A percentile compares a stretch with the other conserved stretches of the same genome.
Evolutionary conservation across 2,329 filamentous ascomycete genomes (phyloP).

Genomic region (Sarocladium brachiariae): DNA sequence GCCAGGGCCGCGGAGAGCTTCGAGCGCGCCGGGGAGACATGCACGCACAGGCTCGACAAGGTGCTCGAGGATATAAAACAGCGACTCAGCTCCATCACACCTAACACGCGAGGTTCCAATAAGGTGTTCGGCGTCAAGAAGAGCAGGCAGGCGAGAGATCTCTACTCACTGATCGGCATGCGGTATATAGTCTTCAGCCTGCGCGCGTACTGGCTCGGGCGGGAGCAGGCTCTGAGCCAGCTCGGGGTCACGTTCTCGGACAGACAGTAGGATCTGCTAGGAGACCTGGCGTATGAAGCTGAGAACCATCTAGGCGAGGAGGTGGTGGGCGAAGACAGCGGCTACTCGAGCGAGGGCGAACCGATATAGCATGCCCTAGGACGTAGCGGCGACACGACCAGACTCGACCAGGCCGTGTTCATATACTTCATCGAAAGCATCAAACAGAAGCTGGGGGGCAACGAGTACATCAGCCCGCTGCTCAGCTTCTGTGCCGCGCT

Average conservation of each 20-base stretch:
- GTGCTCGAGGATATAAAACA: neutral
- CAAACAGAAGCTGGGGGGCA: conserved; percentile 11
- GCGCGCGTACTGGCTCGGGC: conserved; percentile 5
- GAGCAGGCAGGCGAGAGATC: neutral
- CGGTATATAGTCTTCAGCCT: conserved; percentile 9
- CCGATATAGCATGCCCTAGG: too few relatives aligned
- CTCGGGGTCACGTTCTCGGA: conserved; percentile 5
- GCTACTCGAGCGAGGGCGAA: neutral
- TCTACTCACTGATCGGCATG: conserved; percentile 3
- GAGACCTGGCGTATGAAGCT: neutral
- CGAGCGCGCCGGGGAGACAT: neutral
- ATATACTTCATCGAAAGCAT: conserved; percentile 12
- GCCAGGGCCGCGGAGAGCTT: neutral
- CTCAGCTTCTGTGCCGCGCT: conserved; percentile 12
- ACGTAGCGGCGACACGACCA: neutral
- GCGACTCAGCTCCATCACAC: neutral
- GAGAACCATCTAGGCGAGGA: neutral
- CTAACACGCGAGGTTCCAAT: neutral
- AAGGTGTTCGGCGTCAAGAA: neutral
- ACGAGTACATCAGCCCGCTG: conserved; percentile 13
- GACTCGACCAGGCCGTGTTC: conserved; percentile 12
- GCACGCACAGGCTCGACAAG: neutral
- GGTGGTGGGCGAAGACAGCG: neutral
- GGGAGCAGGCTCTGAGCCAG: neutral
- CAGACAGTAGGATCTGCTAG: conserved; percentile 9